These are phyloP conservation scores for Pichia kudriavzevii DNA, from an alignment of 1,139 yeast species.

Conservation along the genomic window DNA sequence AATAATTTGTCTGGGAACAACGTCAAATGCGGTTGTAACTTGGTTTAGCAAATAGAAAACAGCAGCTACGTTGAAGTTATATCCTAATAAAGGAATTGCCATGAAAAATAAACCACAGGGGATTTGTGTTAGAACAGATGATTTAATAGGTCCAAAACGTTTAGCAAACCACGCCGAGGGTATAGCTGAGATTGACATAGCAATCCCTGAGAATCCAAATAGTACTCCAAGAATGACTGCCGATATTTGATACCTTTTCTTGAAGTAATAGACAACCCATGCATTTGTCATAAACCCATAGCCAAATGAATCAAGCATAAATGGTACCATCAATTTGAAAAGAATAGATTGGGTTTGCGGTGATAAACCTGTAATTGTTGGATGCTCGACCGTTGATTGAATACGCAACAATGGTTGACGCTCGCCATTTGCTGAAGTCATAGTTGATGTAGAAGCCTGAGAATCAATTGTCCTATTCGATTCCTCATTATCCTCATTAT, in stretches of 20 bases:
- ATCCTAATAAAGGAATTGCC: conserved; percentile 36
- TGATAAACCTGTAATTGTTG: conserved; percentile 30
- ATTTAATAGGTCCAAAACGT: conserved; percentile 66
- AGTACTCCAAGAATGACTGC: conserved; percentile 40
- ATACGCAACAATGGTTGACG: conserved; percentile 16
- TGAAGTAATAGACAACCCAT: conserved; percentile 80
- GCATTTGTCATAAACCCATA: conserved; percentile 83
- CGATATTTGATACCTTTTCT: conserved; percentile 32
- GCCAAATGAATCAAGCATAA: conserved; percentile 75
- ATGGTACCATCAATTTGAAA: conserved; percentile 39
- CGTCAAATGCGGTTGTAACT: conserved; percentile 73
- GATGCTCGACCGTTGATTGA: conserved; percentile 22
- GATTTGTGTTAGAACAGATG: conserved; percentile 68
- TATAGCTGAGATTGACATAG: conserved; percentile 55
- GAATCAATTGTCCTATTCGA: not conserved
- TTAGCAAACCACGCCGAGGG: conserved; percentile 69
- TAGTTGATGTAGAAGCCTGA: conserved; percentile 1
- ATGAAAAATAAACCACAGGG: conserved; percentile 70
- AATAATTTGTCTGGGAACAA: conserved; percentile 79
- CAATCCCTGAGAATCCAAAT: conserved; percentile 56
- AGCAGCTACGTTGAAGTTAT: conserved; percentile 30
- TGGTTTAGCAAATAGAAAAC: conserved; percentile 39
- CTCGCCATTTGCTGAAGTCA: conserved; percentile 19
- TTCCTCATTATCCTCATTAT: not conserved
- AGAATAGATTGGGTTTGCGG: conserved; percentile 30